Evolutionary conservation across 1,284 basidiomycete species (phyloP).

Genomic region (Schizopora paradoxa): DNA sequence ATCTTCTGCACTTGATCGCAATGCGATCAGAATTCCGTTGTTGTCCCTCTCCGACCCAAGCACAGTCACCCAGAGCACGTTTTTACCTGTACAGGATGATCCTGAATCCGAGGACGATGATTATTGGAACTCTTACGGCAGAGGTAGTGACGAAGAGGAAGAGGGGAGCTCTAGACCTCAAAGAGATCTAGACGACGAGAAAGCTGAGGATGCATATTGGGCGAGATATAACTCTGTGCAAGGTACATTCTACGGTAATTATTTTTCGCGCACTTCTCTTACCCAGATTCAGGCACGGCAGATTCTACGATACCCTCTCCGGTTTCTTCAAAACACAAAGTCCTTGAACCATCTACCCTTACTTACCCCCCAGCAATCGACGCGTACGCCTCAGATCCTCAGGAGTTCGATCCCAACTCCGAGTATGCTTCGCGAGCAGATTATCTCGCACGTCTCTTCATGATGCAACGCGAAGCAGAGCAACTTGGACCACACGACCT

Average conservation of each 20-base stretch:
- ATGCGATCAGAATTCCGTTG: constrained; percentile 10
- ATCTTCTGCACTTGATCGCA: too few relatives aligned
- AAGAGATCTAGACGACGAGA: constrained; percentile 26
- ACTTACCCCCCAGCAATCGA: constrained; percentile 21
- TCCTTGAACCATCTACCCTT: constrained; percentile 23
- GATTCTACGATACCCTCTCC: constrained; percentile 38
- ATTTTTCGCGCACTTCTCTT: constrained; percentile 1
- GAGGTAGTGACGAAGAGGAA: constrained; percentile 29
- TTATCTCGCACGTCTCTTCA: too few relatives aligned
- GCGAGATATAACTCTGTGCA: constrained; percentile 63
- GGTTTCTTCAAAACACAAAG: constrained; percentile 28
- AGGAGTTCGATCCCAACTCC: constrained; percentile 2
- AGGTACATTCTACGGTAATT: constrained; percentile 37
- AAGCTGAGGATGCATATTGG: constrained; percentile 70
- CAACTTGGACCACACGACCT: too few relatives aligned
- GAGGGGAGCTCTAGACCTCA: constrained; percentile 18
- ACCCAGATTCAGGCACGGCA: constrained; percentile 30
- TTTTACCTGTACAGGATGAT: too few relatives aligned
- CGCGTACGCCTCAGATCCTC: constrained; percentile 24
- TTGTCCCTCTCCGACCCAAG: constrained; percentile 6
- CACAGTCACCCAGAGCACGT: constrained; percentile 16
- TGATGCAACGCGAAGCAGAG: too few relatives aligned
- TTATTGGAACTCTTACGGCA: constrained; percentile 65
- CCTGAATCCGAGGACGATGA: constrained; percentile 40
- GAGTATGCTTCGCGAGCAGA: not conserved